Conservation (phyloP, 331 rosid species). For the Arachis monticola region DNA sequence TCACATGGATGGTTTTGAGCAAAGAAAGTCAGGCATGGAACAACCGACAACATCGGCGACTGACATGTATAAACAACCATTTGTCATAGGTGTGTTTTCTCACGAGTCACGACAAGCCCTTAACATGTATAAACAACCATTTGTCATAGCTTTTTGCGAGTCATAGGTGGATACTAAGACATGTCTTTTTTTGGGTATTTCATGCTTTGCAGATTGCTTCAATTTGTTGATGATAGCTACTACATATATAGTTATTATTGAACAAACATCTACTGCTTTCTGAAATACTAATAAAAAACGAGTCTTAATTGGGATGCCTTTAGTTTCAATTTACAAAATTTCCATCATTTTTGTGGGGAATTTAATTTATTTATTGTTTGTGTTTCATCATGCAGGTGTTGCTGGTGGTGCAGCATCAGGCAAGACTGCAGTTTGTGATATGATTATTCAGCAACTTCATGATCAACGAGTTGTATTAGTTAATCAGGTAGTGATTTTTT, state of each 20-base stretch:
- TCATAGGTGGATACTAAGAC: not conserved
- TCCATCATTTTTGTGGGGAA: not conserved
- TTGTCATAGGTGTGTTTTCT: constrained; percentile 78
- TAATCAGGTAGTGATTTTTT: constrained; percentile 70
- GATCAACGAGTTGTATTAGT: constrained; percentile 98
- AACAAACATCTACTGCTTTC: not conserved
- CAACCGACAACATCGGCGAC: constrained; percentile 66
- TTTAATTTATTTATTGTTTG: constrained; percentile 28
- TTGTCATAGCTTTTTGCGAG: no score
- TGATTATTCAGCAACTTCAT: constrained; percentile 99
- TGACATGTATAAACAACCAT: constrained; percentile 76
- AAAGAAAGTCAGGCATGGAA: constrained; percentile 56
- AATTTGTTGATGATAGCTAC: constrained; percentile 18
- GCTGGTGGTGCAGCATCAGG: constrained; percentile 99
- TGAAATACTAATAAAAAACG: not conserved
- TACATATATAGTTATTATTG: not conserved
- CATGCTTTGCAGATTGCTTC: constrained; percentile 18
- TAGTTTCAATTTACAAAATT: constrained; percentile 5
- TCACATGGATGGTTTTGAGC: constrained; percentile 81
- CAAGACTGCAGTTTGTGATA: constrained; percentile 91
- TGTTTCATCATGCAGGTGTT: constrained; percentile 68
- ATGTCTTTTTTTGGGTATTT: not conserved
- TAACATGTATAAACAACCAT: no score
- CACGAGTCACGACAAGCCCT: not conserved
- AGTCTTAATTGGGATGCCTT: constrained; percentile 13